Percentiles rank a stretch among this genome's conserved stretches.
These are phyloP conservation scores for Xylaria cubensis DNA, from an alignment of 495 filamentous ascomycete species.

Conservation along the genomic window DNA sequence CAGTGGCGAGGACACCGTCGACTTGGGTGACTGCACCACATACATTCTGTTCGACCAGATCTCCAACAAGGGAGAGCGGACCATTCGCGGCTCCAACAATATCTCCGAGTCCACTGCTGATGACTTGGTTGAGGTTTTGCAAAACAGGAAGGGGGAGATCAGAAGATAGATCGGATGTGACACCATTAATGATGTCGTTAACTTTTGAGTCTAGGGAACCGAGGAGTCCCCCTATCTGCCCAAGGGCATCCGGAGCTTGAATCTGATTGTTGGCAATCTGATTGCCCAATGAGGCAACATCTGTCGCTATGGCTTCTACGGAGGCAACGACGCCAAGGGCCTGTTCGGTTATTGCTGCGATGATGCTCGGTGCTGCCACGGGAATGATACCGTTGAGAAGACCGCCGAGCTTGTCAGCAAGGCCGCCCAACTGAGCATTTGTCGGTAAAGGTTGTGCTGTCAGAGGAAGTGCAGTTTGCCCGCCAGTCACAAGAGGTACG, in stretches of 20 bases:
- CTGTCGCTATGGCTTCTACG: conserved; percentile 28
- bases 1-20: conserved; percentile 29
- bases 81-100: conserved; percentile 26
- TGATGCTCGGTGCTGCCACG: conserved; percentile 25
- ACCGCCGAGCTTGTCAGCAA: conserved; percentile 22
- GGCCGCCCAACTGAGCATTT: conserved; percentile 9
- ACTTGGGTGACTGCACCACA: conserved; percentile 29
- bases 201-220: conserved; percentile 24
- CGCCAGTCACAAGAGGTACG: conserved; percentile 25
- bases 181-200: conserved; percentile 22
- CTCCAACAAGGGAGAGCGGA: conserved; percentile 27
- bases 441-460: conserved; percentile 25
- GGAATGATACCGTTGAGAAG: conserved; percentile 23
- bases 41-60: conserved; percentile 28
- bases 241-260: conserved; percentile 28
- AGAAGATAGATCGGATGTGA: conserved; percentile 22
- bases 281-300: conserved; percentile 24
- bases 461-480: conserved; percentile 19
- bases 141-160: conserved; percentile 18
- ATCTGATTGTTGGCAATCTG: conserved; percentile 21
- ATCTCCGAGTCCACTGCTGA: conserved; percentile 25
- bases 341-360: conserved; percentile 26
- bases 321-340: conserved; percentile 21
- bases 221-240: conserved; percentile 26
- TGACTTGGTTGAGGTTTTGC: conserved; percentile 12